These are phyloP conservation scores for Aspergillus heteromorphus DNA, from an alignment of 495 filamentous ascomycete species.

Conservation along the genomic window DNA sequence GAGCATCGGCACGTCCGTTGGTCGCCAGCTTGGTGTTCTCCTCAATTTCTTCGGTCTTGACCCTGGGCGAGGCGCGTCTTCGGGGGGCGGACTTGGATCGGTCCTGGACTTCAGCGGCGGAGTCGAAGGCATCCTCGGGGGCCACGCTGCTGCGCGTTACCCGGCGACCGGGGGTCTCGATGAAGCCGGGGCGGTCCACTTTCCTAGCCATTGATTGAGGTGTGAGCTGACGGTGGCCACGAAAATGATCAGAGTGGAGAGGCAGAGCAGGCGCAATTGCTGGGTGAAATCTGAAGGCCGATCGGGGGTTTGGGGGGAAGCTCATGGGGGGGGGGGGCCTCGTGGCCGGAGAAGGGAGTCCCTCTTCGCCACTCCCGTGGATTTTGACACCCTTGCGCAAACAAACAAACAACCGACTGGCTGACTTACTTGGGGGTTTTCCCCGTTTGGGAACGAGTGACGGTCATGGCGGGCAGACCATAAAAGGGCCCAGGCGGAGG, in stretches of 20 bases:
- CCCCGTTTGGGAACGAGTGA: slow-evolving; percentile 48
- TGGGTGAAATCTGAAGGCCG: neutral
- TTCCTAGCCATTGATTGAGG: slow-evolving; percentile 35
- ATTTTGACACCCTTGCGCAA: slow-evolving; percentile 15
- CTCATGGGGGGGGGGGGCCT: neutral
- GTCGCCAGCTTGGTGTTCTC: slow-evolving; percentile 22
- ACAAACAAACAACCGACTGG: neutral
- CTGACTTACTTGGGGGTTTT: slow-evolving; percentile 46
- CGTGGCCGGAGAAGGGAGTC: slow-evolving; percentile 9
- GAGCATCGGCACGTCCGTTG: slow-evolving; percentile 38
- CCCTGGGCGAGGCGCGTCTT: slow-evolving; percentile 28
- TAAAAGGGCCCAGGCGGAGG: slow-evolving; percentile 11
- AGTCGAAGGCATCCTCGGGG: slow-evolving; percentile 30
- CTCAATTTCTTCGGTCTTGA: slow-evolving; percentile 29
- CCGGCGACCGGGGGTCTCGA: slow-evolving; percentile 52
- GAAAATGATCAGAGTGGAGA: slow-evolving; percentile 3
- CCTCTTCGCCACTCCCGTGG: neutral
- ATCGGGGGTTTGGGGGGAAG: neutral
- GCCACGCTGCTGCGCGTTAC: slow-evolving; percentile 39
- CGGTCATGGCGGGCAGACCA: slow-evolving; percentile 32
- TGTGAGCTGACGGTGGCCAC: neutral
- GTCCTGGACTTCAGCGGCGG: slow-evolving; percentile 18
- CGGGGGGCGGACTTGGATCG: slow-evolving; percentile 28
- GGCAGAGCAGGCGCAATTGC: neutral
- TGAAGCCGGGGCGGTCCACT: slow-evolving; percentile 50